A percentile compares a stretch with the other conserved stretches of the same genome.
Conservation (phyloP, 1,284 basidiomycete species). For the Boletus sp. region DNA sequence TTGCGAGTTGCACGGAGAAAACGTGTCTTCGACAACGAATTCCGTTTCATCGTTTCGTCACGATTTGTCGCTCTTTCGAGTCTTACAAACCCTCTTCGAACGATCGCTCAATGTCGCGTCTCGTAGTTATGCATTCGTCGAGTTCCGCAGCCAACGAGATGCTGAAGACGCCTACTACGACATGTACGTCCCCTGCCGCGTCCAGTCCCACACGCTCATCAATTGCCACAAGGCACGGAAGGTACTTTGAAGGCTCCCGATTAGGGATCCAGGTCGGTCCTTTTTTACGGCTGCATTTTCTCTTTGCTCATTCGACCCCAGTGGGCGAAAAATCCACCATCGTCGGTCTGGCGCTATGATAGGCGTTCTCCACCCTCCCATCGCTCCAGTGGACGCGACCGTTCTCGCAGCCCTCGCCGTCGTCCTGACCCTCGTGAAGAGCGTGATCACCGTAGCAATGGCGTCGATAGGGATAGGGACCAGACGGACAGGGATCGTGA, state of each 20-base stretch:
- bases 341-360: slow-evolving; percentile 85
- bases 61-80: slow-evolving; percentile 37
- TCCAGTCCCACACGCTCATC: slow-evolving; percentile 15
- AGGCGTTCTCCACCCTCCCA: slow-evolving; percentile 58
- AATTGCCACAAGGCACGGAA: slow-evolving; percentile 69
- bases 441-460: slow-evolving; percentile 45
- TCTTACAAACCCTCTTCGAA: slow-evolving; percentile 35
- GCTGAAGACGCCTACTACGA: slow-evolving; percentile 91
- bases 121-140: slow-evolving; percentile 90
- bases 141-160: slow-evolving; percentile 82
- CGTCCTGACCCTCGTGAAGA: slow-evolving; percentile 42
- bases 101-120: slow-evolving; percentile 71
- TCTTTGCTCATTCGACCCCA: slow-evolving; percentile 37
- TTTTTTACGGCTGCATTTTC: neutral
- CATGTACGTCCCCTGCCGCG: slow-evolving; percentile 60
- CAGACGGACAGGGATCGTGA: slow-evolving; percentile 33
- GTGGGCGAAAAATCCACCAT: slow-evolving; percentile 93
- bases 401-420: slow-evolving; percentile 49
- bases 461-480: slow-evolving; percentile 49
- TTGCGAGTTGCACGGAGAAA: slow-evolving; percentile 31
- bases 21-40: slow-evolving; percentile 32
- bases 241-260: slow-evolving; percentile 80
- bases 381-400: slow-evolving; percentile 47
- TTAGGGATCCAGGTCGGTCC: slow-evolving; percentile 75
- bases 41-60: slow-evolving; percentile 35